Evolutionary conservation across 78 protist species (phyloP).

Genomic region (Chrysochromulina tobinii): DNA sequence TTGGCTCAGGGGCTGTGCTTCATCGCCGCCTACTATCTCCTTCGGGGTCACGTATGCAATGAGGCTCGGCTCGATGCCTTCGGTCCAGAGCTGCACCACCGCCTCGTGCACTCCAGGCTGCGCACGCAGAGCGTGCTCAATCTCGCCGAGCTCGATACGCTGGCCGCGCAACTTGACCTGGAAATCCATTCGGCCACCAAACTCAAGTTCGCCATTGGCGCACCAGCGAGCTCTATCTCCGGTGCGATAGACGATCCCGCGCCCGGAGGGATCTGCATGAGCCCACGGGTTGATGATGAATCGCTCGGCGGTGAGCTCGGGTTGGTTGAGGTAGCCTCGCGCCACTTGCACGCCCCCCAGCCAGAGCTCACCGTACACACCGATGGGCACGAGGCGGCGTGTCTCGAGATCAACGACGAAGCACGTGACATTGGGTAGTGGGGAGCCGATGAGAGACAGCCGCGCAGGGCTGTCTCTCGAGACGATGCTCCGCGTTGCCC

Average conservation of each 20-base stretch:
- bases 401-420: neutral
- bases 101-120: neutral
- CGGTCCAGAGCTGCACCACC: neutral
- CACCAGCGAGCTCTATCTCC: neutral
- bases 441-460: neutral
- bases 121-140: constrained; percentile 3
- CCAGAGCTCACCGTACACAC: neutral
- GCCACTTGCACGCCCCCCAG: constrained; percentile 12
- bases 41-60: too few relatives aligned
- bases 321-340: constrained; percentile 11
- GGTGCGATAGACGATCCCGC: neutral
- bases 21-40: too few relatives aligned
- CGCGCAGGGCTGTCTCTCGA: too few relatives aligned
- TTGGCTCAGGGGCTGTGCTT: too few relatives aligned
- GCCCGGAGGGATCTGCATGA: neutral
- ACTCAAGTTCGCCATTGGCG: neutral
- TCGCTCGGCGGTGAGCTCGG: neutral
- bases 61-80: too few relatives aligned
- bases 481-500: neutral
- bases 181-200: neutral
- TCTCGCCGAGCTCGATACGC: constrained; percentile 32
- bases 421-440: neutral
- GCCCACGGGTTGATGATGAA: neutral
- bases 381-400: neutral
- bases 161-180: constrained; percentile 23